These are phyloP conservation scores for Cyclotella kingstonii DNA, from an alignment of 108 stramenopile species.

Conservation along the genomic window DNA sequence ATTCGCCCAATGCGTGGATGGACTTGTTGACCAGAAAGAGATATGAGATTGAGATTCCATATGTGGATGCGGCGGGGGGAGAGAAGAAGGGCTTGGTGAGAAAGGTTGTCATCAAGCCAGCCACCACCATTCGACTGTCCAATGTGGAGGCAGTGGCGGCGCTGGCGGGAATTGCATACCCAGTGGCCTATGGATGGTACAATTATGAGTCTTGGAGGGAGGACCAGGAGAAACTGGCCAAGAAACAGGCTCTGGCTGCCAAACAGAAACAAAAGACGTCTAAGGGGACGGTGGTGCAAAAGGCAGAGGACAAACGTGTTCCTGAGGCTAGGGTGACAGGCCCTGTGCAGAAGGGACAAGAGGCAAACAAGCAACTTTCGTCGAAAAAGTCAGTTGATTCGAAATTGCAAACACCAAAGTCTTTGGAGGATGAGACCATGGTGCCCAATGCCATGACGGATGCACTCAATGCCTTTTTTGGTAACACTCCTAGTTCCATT, in stretches of 20 bases:
- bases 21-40: conserved; percentile 38
- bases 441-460: conserved; percentile 8
- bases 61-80: not conserved
- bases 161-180: conserved; percentile 23
- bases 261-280: conserved; percentile 16
- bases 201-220: conserved; percentile 27
- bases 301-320: conserved; percentile 2
- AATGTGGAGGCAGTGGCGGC: conserved; percentile 30
- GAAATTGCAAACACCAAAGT: too few relatives aligned
- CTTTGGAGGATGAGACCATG: not conserved
- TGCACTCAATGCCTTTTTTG: conserved; percentile 5
- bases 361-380: not conserved
- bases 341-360: not conserved
- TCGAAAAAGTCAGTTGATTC: too few relatives aligned
- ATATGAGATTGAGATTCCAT: conserved; percentile 14
- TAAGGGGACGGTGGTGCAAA: conserved; percentile 11
- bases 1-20: conserved; percentile 20
- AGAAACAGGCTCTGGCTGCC: conserved; percentile 19
- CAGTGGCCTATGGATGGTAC: conserved; percentile 33
- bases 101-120: not conserved
- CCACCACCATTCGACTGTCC: conserved; percentile 22
- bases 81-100: conserved; percentile 7
- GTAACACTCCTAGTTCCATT: not conserved
- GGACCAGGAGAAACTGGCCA: conserved; percentile 31
- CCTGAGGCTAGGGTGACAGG: too few relatives aligned